Conservation (phyloP, 164 flowering plant genomes). For the Echeveria elegans region DNA sequence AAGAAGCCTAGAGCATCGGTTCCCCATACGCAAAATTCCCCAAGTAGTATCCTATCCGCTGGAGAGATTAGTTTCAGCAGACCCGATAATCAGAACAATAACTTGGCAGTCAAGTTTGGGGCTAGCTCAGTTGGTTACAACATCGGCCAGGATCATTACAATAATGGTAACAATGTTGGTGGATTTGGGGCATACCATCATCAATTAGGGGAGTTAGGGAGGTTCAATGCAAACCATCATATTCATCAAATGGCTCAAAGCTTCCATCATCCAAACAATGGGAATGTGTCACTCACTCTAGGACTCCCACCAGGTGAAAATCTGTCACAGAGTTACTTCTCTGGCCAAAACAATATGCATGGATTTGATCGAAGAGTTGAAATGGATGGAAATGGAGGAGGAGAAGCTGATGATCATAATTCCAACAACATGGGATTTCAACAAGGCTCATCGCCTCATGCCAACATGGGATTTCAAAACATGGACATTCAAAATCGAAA, state of each 20-base stretch:
- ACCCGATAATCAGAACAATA: background rate
- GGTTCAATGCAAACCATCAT: slow-evolving; percentile 25
- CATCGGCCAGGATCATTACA: background rate
- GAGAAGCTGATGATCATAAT: slow-evolving; percentile 10
- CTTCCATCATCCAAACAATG: slow-evolving; percentile 20
- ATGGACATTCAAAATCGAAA: slow-evolving; percentile 55
- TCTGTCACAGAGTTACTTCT: slow-evolving; percentile 25
- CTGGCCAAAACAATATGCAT: slow-evolving; percentile 27
- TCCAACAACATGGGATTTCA: slow-evolving; percentile 11
- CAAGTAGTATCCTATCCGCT: slow-evolving; percentile 20
- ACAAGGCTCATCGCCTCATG: slow-evolving; percentile 18
- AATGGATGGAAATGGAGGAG: slow-evolving; percentile 21
- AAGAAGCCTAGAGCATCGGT: slow-evolving; percentile 19
- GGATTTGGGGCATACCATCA: slow-evolving; percentile 9
- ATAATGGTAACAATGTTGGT: background rate
- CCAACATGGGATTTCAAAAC: slow-evolving; percentile 20
- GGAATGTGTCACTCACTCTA: slow-evolving; percentile 41
- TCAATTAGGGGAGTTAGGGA: slow-evolving; percentile 16
- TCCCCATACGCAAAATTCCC: slow-evolving; percentile 20
- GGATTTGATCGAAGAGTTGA: slow-evolving; percentile 25
- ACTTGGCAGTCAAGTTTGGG: background rate
- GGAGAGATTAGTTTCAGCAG: slow-evolving; percentile 7
- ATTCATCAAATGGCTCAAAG: slow-evolving; percentile 19
- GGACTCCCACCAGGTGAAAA: slow-evolving; percentile 44
- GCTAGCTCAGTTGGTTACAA: background rate